Evolutionary conservation across 179 eudicot species (phyloP).

Genomic region (Silene noctiflora): DNA sequence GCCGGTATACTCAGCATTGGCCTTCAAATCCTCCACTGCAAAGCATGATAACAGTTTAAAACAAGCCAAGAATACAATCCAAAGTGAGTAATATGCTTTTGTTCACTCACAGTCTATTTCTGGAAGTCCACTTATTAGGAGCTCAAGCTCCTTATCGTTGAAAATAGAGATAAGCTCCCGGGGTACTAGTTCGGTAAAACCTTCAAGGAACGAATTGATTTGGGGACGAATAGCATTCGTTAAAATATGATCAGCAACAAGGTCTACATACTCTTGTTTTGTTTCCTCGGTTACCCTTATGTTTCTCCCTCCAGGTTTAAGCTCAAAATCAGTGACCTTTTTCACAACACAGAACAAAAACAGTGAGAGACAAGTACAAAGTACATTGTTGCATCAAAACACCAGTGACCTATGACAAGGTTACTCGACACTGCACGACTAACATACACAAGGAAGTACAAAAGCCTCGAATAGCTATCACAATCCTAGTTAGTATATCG

Average conservation of each 20-base stretch:
- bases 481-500: background rate
- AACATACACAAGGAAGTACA: background rate
- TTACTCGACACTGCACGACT: background rate
- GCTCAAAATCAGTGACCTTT: conserved; percentile 96
- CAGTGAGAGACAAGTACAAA: background rate
- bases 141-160: conserved; percentile 96
- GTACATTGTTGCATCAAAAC: background rate
- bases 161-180: conserved; percentile 87
- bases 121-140: conserved; percentile 96
- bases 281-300: conserved; percentile 96
- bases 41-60: conserved; percentile 22
- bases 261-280: conserved; percentile 95
- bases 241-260: conserved; percentile 95
- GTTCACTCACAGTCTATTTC: conserved; percentile 87
- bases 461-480: background rate
- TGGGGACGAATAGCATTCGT: conserved; percentile 99
- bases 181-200: conserved; percentile 85
- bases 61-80: conserved; percentile 1
- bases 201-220: conserved; percentile 89
- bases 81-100: background rate
- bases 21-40: conserved; percentile 96
- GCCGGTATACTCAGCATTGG: conserved; percentile 91
- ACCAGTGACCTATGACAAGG: background rate
- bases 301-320: conserved; percentile 97
- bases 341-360: conserved; percentile 11